Percentiles rank a stretch among this genome's conserved stretches.
Conservation (phyloP, 2,329 filamentous ascomycete species). For the Huntiella decipiens region DNA sequence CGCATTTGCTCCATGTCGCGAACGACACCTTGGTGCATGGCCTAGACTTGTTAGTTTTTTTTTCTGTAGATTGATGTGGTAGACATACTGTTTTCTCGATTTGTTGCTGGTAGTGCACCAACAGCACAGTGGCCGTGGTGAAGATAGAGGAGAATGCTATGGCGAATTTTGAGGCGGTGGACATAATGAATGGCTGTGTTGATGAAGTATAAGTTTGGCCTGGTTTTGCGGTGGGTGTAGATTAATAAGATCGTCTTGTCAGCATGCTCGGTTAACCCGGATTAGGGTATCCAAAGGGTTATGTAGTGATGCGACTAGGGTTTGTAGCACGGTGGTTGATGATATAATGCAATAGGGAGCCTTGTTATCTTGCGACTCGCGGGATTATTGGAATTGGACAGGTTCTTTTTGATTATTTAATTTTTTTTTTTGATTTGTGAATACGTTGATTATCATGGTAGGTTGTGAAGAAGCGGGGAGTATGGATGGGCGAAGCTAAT, state of each 20-base stretch:
- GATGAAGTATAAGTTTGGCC: too few species aligned
- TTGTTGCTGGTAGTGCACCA: constrained; percentile 81
- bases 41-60: constrained; percentile 28
- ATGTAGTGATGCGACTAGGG: neutral
- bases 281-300: neutral
- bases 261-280: neutral
- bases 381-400: too few species aligned
- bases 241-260: neutral
- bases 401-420: too few species aligned
- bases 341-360: too few species aligned
- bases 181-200: constrained; percentile 39
- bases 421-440: neutral
- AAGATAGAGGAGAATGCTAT: constrained; percentile 59
- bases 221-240: neutral
- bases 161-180: constrained; percentile 72
- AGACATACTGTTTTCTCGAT: constrained; percentile 53
- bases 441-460: neutral
- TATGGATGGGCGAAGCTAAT: neutral
- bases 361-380: too few species aligned
- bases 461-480: neutral
- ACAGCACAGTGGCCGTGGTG: constrained; percentile 55
- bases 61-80: neutral
- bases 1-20: constrained; percentile 90
- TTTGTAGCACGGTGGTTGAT: too few species aligned
- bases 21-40: constrained; percentile 89